These are phyloP conservation scores for Cladosporium sphaerospermum DNA, from an alignment of 2,329 filamentous ascomycete genomes.

Conservation along the genomic window DNA sequence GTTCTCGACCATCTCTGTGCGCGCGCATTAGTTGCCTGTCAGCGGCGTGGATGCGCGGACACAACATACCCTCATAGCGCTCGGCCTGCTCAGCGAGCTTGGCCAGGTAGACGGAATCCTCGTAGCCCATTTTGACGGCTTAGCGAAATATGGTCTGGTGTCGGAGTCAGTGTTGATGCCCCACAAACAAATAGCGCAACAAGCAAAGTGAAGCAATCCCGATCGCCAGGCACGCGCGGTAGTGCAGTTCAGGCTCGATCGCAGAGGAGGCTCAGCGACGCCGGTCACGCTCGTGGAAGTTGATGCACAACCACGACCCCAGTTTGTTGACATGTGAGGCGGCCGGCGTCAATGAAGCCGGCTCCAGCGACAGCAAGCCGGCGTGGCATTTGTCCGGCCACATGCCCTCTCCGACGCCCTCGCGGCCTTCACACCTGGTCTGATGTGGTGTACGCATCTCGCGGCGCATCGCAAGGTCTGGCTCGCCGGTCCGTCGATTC, in stretches of 20 bases:
- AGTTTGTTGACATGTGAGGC: conserved; percentile 3
- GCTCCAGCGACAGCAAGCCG: neutral
- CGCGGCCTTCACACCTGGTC: neutral
- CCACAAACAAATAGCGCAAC: neutral
- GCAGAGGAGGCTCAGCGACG: too few species aligned
- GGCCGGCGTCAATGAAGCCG: conserved; percentile 4
- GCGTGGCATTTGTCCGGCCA: neutral
- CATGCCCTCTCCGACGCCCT: neutral
- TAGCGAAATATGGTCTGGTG: neutral
- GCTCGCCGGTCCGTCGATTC: neutral
- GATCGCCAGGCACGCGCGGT: neutral
- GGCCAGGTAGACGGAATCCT: conserved; percentile 98
- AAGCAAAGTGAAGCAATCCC: neutral
- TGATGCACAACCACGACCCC: neutral
- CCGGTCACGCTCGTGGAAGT: neutral
- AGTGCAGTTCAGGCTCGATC: neutral
- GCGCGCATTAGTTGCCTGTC: neutral
- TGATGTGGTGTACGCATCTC: neutral
- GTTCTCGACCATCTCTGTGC: conserved; percentile 98
- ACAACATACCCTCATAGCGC: conserved; percentile 84
- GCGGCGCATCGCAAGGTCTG: neutral
- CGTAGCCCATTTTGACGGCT: conserved; percentile 72
- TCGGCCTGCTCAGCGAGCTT: conserved; percentile 99
- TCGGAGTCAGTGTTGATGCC: neutral
- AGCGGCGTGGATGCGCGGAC: neutral